Base-by-base conservation (phyloP, 345 rosid species). In the Durio zibethinus region DNA sequence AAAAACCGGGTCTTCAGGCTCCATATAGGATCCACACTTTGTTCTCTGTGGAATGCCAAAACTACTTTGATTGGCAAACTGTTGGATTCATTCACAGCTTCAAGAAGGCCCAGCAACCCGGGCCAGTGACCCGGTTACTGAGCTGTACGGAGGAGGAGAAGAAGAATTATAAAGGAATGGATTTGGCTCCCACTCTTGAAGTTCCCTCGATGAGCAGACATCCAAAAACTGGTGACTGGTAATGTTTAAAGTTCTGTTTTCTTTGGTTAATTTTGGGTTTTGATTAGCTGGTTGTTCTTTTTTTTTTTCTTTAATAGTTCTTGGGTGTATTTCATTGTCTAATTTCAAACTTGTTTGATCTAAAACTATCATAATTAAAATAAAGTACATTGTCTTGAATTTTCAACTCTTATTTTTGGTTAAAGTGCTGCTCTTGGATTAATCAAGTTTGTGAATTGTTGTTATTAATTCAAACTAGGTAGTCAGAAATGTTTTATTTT, bases 31-130 rank as follows among this genome's bases (percentile, higher is more conserved):
- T 94, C 86, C 99, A 96, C 70, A 93, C 99, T 54, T 84, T 94
- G 78, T 97, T 97, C 88, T 94, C 97, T 25, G 98, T 97, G 83
- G 98, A 94, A 86, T 92, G 99, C 81, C 96, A 91, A 83, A 79
- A 91, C 73, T 96, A 94, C 87, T 96, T 96, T 74, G 99, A 96
- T 84, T 96, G 99, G 99, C 94, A 96, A 83, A 94, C 97, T 52
- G 99, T 94, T 74, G 99, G 98, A 68, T 83, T 96, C 40, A 83
- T 96, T 90, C 90, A 88, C 84, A 91, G 98, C 88, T 96, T 90
- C 92, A 86, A 83, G 75, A 96, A 94, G 86, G 86, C 99, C 50
- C 59, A 81, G 7, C 98, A 96, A 78, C 97, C 98, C 43, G 99
- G 99, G n/a, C 94, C 96, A 18, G 81, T 96, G 9, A 93, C 97